A percentile compares a stretch with the other conserved stretches of the same genome.
phyloP scores from a whole-genome alignment of 306 rosid genomes.

The Fagus sylvatica region DNA sequence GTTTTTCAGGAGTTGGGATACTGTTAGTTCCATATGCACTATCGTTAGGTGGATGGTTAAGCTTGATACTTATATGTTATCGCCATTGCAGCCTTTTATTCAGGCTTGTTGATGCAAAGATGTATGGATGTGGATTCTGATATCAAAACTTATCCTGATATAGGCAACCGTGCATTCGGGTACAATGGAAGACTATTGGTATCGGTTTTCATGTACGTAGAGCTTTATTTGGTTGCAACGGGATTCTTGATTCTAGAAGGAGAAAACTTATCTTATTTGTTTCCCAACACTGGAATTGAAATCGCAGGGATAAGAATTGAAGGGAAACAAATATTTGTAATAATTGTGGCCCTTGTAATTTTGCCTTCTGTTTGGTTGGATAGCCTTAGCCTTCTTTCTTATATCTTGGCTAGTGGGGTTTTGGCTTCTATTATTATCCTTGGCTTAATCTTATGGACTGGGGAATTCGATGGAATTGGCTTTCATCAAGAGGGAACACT shows the following conservation, averaged over 20 bases:
- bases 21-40: conserved; percentile 83
- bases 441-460: conserved; percentile 62
- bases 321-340: conserved; percentile 50
- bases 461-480: conserved; percentile 56
- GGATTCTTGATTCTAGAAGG: conserved; percentile 86
- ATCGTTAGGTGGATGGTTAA: too few species aligned
- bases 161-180: conserved; percentile 82
- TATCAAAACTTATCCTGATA: conserved; percentile 67
- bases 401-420: conserved; percentile 82
- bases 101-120: conserved; percentile 60
- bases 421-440: conserved; percentile 67
- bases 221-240: conserved; percentile 69
- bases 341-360: conserved; percentile 54
- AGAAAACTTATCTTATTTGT: conserved; percentile 62
- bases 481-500: conserved; percentile 49
- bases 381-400: conserved; percentile 67
- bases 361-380: conserved; percentile 82
- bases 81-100: conserved; percentile 52
- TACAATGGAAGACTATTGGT: conserved; percentile 49
- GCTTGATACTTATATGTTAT: too few species aligned
- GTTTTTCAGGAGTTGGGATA: conserved; percentile 74
- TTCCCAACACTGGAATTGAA: conserved; percentile 40
- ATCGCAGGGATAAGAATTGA: conserved; percentile 42
- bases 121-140: conserved; percentile 68
- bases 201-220: conserved; percentile 58